A percentile compares a stretch with the other conserved stretches of the same genome.
Evolutionary conservation across 495 filamentous ascomycete genomes (phyloP).

Genomic region (Aspergillus nanangensis): DNA sequence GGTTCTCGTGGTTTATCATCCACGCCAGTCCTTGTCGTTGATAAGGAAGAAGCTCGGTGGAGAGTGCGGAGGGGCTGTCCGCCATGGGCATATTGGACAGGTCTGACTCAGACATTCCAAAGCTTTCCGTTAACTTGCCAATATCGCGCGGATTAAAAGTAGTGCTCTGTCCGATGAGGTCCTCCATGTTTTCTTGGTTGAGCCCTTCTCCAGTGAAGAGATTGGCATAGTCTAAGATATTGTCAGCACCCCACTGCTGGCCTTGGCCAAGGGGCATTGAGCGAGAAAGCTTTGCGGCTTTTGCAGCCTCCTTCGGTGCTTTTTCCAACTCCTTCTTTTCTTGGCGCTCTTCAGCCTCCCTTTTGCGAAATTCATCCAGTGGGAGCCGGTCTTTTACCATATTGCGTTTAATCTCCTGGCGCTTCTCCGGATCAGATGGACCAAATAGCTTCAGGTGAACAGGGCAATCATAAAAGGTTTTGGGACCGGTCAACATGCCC

Average conservation of each 20-base stretch:
- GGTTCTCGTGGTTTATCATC: constrained; percentile 74
- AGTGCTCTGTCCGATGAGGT: constrained; percentile 64
- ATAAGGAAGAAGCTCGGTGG: constrained; percentile 69
- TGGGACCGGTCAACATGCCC: constrained; percentile 58
- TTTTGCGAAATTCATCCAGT: constrained; percentile 31
- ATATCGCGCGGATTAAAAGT: constrained; percentile 66
- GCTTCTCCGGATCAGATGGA: constrained; percentile 46
- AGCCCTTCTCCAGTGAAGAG: constrained; percentile 22
- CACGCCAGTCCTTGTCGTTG: constrained; percentile 82
- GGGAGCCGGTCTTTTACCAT: constrained; percentile 63
- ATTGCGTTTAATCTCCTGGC: constrained; percentile 48
- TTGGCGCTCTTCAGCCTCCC: constrained; percentile 27
- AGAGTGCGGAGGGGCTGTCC: constrained; percentile 56
- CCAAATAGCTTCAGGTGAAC: constrained; percentile 65
- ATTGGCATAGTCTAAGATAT: constrained; percentile 26
- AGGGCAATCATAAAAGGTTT: constrained; percentile 65
- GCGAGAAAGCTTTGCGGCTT: constrained; percentile 38
- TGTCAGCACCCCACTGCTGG: constrained; percentile 24
- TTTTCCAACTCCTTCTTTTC: constrained; percentile 31
- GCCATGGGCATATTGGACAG: constrained; percentile 72
- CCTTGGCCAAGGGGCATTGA: constrained; percentile 36
- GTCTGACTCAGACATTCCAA: constrained; percentile 62
- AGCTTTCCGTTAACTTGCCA: constrained; percentile 63
- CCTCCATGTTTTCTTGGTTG: constrained; percentile 45
- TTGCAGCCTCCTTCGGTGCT: constrained; percentile 47